Conservation (phyloP, 1,284 basidiomycete species). For the Inonotus obliquus region DNA sequence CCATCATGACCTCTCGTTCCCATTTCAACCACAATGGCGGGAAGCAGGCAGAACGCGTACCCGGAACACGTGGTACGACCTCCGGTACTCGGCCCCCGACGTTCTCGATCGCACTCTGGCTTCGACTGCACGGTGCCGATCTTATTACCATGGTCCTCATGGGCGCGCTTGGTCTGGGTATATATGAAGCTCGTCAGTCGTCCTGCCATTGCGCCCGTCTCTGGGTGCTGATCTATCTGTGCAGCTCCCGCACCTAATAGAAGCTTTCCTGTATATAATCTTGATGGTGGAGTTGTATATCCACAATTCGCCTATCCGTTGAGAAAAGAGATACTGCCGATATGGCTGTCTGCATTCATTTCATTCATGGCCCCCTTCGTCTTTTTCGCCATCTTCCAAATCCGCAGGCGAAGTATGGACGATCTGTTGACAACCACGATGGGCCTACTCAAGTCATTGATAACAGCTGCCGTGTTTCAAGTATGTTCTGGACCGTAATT, state of each 20-base stretch:
- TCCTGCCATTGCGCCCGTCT: not conserved
- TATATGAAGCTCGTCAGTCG: slow-evolving; percentile 40
- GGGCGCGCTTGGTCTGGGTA: slow-evolving; percentile 43
- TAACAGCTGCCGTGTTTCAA: slow-evolving; percentile 29
- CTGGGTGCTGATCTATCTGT: slow-evolving; percentile 7
- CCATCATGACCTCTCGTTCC: not conserved
- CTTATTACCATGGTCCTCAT: slow-evolving; percentile 44
- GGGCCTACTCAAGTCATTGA: slow-evolving; percentile 46
- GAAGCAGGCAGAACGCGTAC: not conserved
- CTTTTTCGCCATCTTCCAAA: slow-evolving; percentile 45
- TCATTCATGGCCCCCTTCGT: slow-evolving; percentile 51
- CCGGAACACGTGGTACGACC: not conserved
- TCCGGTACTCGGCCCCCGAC: not conserved
- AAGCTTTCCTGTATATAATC: slow-evolving; percentile 34
- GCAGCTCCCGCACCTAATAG: slow-evolving; percentile 37
- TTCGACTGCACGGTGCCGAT: slow-evolving; percentile 40
- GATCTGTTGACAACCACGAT: slow-evolving; percentile 47
- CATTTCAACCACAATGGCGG: not conserved
- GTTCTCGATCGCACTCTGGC: slow-evolving; percentile 35
- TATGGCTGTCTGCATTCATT: slow-evolving; percentile 47
- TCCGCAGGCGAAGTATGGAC: slow-evolving; percentile 40
- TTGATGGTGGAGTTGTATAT: slow-evolving; percentile 30
- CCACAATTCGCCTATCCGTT: slow-evolving; percentile 32
- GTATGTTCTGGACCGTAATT: slow-evolving; percentile 12
- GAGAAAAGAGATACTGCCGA: slow-evolving; percentile 49